Percentiles rank a stretch among this genome's conserved stretches.
Conservation (phyloP, 352 stramenopile species). For the Globisporangium spinosum region DNA sequence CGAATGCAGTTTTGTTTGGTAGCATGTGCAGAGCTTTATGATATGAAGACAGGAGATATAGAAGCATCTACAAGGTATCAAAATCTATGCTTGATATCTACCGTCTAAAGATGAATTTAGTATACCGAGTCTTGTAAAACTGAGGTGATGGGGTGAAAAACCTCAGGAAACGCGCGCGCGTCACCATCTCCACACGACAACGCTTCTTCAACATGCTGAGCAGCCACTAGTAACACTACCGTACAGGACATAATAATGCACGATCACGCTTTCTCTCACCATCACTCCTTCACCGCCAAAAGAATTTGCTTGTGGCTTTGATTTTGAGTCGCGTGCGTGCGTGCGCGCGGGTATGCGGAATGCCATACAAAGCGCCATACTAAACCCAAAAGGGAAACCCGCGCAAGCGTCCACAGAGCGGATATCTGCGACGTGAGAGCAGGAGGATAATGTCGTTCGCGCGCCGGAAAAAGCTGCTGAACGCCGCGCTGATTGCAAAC, state of each 20-base stretch:
- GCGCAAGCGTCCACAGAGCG: not conserved
- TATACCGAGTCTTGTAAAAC: too few relatives aligned
- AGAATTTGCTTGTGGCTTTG: slow-evolving; percentile 15
- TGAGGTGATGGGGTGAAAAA: not conserved
- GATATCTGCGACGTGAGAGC: not conserved
- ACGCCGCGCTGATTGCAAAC: slow-evolving; percentile 58
- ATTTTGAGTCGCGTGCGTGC: not conserved
- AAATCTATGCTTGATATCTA: too few relatives aligned
- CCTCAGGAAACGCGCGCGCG: not conserved
- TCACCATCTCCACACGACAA: not conserved
- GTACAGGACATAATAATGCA: not conserved
- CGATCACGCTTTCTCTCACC: not conserved
- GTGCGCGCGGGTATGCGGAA: not conserved
- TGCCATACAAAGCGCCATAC: slow-evolving; percentile 7
- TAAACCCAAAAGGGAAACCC: not conserved
- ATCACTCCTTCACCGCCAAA: slow-evolving; percentile 2
- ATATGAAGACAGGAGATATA: too few relatives aligned
- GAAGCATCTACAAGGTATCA: too few relatives aligned
- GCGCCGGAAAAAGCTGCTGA: slow-evolving; percentile 51
- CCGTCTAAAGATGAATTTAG: too few relatives aligned
- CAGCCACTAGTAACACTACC: not conserved
- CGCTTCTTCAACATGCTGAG: slow-evolving; percentile 5
- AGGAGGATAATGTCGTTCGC: slow-evolving; percentile 17
- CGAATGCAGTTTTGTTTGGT: too few relatives aligned
- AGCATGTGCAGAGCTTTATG: too few relatives aligned